Conservation (phyloP, 495 filamentous ascomycete genomes). For the Penicillium cosmopolitanum region DNA sequence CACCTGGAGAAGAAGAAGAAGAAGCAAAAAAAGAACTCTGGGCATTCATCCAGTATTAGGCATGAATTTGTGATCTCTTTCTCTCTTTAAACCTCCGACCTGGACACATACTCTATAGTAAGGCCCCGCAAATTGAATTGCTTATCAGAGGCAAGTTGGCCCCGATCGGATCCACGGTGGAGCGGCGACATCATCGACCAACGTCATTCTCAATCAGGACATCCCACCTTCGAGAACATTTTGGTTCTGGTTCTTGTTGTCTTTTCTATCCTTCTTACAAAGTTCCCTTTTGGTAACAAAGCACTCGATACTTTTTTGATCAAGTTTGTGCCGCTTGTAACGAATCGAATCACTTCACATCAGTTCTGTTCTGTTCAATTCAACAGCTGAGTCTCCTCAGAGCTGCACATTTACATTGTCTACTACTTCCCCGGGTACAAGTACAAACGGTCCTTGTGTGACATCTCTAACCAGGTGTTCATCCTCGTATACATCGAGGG, state of each 20-base stretch:
- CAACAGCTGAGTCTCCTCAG: neutral
- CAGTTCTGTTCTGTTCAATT: neutral
- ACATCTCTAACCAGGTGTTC: neutral
- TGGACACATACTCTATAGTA: no score
- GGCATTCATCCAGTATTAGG: neutral
- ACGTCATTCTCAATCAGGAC: constrained; percentile 7
- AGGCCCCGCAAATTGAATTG: neutral
- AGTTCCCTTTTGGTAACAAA: neutral
- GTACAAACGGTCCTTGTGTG: neutral
- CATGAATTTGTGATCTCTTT: no score
- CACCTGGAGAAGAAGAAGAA: neutral
- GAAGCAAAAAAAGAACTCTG: neutral
- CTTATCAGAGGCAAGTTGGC: constrained; percentile 31
- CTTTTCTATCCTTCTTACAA: neutral
- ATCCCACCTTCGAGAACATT: constrained; percentile 16
- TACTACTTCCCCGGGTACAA: neutral
- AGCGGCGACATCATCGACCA: constrained; percentile 39
- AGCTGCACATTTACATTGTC: neutral
- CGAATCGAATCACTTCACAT: neutral
- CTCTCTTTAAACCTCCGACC: neutral
- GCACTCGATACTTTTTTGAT: constrained; percentile 12
- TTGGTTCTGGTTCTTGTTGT: neutral
- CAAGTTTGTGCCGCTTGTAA: constrained; percentile 8
- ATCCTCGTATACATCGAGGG: neutral
- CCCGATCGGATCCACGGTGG: constrained; percentile 23